A percentile compares a stretch with the other conserved stretches of the same genome.
Conservation (phyloP, 2,329 filamentous ascomycete species). For the Stylonectria norvegica region DNA sequence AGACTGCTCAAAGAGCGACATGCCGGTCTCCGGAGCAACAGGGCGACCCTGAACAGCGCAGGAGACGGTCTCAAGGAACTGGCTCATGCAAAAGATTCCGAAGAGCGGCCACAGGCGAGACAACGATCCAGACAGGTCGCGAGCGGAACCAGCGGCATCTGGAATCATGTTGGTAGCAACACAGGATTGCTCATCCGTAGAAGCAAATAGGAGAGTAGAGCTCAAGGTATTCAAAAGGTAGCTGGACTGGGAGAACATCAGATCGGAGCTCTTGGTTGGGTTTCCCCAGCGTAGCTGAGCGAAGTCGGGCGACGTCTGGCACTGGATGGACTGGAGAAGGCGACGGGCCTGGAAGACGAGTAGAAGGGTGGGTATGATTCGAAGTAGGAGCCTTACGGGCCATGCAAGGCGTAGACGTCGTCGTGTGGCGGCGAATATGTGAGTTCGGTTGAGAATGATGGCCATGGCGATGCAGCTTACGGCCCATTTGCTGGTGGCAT, state of each 20-base stretch:
- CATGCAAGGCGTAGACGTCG: conserved; percentile 74
- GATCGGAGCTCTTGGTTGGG: conserved; percentile 58
- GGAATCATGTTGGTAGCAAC: conserved; percentile 68
- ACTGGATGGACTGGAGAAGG: conserved; percentile 82
- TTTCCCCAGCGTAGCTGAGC: conserved; percentile 67
- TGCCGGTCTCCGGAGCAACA: conserved; percentile 81
- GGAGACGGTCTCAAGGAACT: conserved; percentile 84
- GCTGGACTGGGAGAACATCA: conserved; percentile 69
- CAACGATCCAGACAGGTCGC: conserved; percentile 70
- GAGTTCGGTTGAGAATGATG: conserved; percentile 83
- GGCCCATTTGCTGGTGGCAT: conserved; percentile 89
- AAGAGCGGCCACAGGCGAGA: conserved; percentile 74
- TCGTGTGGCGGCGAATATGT: conserved; percentile 88
- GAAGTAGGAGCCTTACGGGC: conserved; percentile 66
- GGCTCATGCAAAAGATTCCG: conserved; percentile 66
- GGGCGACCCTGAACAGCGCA: conserved; percentile 83
- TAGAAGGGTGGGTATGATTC: conserved; percentile 66
- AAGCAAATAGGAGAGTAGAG: conserved; percentile 68
- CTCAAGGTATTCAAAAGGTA: conserved; percentile 69
- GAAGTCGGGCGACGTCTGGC: conserved; percentile 79
- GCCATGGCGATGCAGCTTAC: conserved; percentile 82
- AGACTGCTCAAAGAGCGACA: conserved; percentile 96
- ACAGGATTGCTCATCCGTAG: conserved; percentile 73
- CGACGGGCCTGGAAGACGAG: conserved; percentile 65
- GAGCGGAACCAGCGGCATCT: conserved; percentile 46